Evolutionary conservation across 2,329 filamentous ascomycete species (phyloP).

Genomic region (Hymenoscyphus repandus): DNA sequence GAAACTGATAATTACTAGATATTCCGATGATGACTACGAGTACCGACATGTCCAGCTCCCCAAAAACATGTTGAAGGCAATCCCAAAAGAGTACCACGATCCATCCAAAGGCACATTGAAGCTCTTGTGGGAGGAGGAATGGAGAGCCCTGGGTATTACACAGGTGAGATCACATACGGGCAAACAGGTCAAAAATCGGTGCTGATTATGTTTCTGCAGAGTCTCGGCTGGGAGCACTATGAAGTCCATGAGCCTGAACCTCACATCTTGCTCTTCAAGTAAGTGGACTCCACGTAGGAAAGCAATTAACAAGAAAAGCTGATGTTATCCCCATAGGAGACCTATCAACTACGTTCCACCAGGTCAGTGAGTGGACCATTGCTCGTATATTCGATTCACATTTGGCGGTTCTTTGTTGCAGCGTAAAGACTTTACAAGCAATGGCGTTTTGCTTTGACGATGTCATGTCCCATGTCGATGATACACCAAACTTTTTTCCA

Average conservation of each 20-base stretch:
- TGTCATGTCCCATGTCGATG: slow-evolving; percentile 31
- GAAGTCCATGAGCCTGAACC: slow-evolving; percentile 98
- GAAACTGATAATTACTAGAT: slow-evolving; percentile 49
- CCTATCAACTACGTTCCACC: slow-evolving; percentile 25
- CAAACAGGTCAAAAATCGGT: neutral
- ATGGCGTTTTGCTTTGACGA: slow-evolving; percentile 28
- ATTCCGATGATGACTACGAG: slow-evolving; percentile 88
- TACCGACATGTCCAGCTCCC: slow-evolving; percentile 97
- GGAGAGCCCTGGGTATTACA: slow-evolving; percentile 94
- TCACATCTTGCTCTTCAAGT: slow-evolving; percentile 99
- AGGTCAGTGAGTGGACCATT: slow-evolving; percentile 20
- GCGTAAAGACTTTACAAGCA: slow-evolving; percentile 23
- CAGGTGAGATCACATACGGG: slow-evolving; percentile 55
- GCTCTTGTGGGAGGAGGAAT: slow-evolving; percentile 96
- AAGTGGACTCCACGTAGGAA: slow-evolving; percentile 35
- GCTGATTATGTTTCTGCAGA: slow-evolving; percentile 47
- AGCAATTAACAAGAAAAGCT: neutral
- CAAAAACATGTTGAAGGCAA: slow-evolving; percentile 96
- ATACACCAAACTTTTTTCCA: slow-evolving; percentile 20
- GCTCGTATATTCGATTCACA: slow-evolving; percentile 17
- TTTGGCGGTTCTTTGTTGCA: slow-evolving; percentile 23
- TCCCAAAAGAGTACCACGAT: slow-evolving; percentile 93
- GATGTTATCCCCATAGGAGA: slow-evolving; percentile 25
- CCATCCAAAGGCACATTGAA: slow-evolving; percentile 86
- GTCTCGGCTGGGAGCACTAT: slow-evolving; percentile 98